A percentile compares a stretch with the other conserved stretches of the same genome.
Evolutionary conservation across 768 basidiomycete species (phyloP).

Genomic region (Tephrocybe sp.): DNA sequence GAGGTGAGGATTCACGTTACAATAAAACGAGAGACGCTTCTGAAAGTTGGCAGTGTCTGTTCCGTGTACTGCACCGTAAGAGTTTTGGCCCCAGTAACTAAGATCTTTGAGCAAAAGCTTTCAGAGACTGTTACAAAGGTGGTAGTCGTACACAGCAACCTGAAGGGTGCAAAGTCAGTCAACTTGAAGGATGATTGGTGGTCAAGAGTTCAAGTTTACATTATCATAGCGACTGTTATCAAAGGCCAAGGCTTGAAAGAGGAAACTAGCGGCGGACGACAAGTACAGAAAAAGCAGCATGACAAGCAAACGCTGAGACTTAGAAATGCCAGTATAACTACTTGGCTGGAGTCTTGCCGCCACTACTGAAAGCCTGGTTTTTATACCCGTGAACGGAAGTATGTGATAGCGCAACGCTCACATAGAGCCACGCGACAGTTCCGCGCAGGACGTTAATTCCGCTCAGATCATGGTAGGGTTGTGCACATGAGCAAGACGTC

Average conservation of each 20-base stretch:
- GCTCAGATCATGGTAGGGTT: background rate
- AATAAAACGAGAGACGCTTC: conserved; percentile 61
- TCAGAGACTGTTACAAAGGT: too few species aligned
- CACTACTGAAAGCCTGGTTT: background rate
- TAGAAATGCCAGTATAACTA: too few species aligned
- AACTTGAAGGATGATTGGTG: background rate
- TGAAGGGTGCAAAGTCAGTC: conserved; percentile 19
- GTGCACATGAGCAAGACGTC: conserved; percentile 3
- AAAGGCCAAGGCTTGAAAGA: conserved; percentile 35
- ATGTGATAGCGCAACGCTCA: background rate
- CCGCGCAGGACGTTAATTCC: background rate
- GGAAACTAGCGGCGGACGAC: background rate
- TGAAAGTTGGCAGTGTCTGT: conserved; percentile 54
- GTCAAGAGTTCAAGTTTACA: conserved; percentile 34
- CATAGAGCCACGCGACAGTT: conserved; percentile 2
- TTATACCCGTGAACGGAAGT: conserved; percentile 4
- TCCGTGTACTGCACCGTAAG: conserved; percentile 56
- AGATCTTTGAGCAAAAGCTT: background rate
- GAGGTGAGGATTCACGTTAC: conserved; percentile 39
- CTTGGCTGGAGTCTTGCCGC: background rate
- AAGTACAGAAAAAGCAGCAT: conserved; percentile 13
- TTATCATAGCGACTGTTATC: conserved; percentile 63
- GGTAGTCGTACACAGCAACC: conserved; percentile 51
- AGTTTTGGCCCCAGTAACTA: conserved; percentile 78
- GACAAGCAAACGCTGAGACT: too few species aligned